Conservation (phyloP, 192 early-diverging fungal species). For the Mortierella hygrophila region DNA sequence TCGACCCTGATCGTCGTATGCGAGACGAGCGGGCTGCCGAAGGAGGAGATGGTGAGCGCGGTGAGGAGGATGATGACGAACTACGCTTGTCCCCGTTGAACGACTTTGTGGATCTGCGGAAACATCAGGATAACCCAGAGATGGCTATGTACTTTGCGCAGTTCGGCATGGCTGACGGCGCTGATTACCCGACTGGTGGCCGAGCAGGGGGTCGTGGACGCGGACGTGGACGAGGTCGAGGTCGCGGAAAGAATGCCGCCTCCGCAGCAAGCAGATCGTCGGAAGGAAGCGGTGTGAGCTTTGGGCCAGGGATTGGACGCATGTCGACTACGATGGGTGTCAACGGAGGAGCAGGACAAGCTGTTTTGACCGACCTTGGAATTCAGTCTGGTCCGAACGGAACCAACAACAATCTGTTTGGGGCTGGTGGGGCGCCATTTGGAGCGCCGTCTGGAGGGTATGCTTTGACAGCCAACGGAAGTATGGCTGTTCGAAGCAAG, state of each 20-base stretch:
- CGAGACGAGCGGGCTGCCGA: not conserved
- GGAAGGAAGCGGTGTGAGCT: constrained; percentile 8
- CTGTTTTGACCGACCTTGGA: constrained; percentile 16
- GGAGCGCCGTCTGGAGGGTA: constrained; percentile 18
- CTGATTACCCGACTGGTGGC: not conserved
- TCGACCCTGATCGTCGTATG: not conserved
- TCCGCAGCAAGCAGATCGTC: not conserved
- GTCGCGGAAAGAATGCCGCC: not conserved
- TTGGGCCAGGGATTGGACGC: constrained; percentile 25
- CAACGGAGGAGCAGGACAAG: not conserved
- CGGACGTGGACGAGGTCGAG: constrained; percentile 20
- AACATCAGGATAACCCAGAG: constrained; percentile 36
- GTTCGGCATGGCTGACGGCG: constrained; percentile 18
- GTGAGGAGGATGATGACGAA: constrained; percentile 6
- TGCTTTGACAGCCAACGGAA: constrained; percentile 37
- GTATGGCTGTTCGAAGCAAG: constrained; percentile 43
- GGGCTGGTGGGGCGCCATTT: constrained; percentile 10
- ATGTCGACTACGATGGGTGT: not conserved
- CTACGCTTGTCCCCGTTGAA: constrained; percentile 29
- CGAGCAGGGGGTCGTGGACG: constrained; percentile 4
- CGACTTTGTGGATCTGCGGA: constrained; percentile 40
- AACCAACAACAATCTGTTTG: constrained; percentile 7
- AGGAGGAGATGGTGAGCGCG: not conserved
- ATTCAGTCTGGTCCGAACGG: not conserved
- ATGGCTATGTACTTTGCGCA: constrained; percentile 55